Conservation (phyloP, 1,139 yeast genomes). For the Geotrichum macrosporum region DNA sequence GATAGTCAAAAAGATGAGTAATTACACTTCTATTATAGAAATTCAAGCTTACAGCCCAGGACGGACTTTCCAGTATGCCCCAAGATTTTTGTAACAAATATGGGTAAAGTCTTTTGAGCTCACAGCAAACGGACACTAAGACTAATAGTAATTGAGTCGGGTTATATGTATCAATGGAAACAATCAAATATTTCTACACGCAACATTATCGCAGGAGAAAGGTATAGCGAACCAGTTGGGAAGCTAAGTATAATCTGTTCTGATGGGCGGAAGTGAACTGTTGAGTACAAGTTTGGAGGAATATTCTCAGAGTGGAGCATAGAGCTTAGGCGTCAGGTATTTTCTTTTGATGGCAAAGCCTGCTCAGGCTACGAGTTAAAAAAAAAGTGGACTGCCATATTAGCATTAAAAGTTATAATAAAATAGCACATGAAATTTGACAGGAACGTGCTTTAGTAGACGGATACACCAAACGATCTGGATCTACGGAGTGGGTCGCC, state of each 20-base stretch:
- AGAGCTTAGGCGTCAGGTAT: constrained; percentile 58
- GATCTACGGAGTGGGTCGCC: constrained; percentile 80
- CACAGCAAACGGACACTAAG: constrained; percentile 63
- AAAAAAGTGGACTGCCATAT: constrained; percentile 68
- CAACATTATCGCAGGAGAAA: constrained; percentile 90
- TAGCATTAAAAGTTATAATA: constrained; percentile 20
- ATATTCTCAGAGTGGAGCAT: constrained; percentile 89
- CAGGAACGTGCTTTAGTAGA: constrained; percentile 59
- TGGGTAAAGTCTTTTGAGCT: constrained; percentile 95
- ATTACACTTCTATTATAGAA: constrained; percentile 80
- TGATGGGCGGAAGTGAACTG: constrained; percentile 60
- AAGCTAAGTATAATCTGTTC: constrained; percentile 63
- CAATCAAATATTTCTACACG: constrained; percentile 81
- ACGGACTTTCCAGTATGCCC: constrained; percentile 75
- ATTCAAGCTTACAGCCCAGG: constrained; percentile 63
- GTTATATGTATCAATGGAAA: constrained; percentile 71
- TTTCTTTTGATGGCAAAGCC: constrained; percentile 38
- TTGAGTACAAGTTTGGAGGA: constrained; percentile 66
- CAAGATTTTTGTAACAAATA: constrained; percentile 81
- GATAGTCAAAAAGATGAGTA: constrained; percentile 73
- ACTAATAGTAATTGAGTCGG: constrained; percentile 53
- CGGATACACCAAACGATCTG: constrained; percentile 61
- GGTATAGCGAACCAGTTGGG: constrained; percentile 85
- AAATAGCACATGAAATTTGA: constrained; percentile 60
- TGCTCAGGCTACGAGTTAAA: constrained; percentile 43